Percentiles rank a stretch among this genome's conserved stretches.
Evolutionary conservation across 108 stramenopile genomes (phyloP).

Genomic region (Nitzschia inconspicua): DNA sequence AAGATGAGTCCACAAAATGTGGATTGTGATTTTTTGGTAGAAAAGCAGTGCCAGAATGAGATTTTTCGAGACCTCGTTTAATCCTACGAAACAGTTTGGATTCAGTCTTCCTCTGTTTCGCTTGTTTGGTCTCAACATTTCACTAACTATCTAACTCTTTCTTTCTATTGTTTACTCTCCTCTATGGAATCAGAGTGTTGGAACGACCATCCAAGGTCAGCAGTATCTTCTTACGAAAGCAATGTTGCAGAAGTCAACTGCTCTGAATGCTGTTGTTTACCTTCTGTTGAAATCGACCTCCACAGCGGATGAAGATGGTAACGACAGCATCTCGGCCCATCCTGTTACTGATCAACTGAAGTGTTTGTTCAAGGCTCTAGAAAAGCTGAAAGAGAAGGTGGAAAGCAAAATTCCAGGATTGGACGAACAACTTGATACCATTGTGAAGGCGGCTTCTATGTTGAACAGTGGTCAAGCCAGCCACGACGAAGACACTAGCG

Average conservation of each 20-base stretch:
- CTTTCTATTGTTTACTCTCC: slow-evolving; percentile 7
- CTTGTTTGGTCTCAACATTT: slow-evolving; percentile 63
- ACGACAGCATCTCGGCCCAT: slow-evolving; percentile 52
- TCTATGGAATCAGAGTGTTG: slow-evolving; percentile 59
- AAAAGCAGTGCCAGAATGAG: slow-evolving; percentile 72
- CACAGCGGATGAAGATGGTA: slow-evolving; percentile 7
- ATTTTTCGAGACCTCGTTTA: slow-evolving; percentile 36
- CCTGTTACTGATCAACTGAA: slow-evolving; percentile 79
- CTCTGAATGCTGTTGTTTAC: slow-evolving; percentile 72
- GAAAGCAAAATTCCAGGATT: slow-evolving; percentile 45
- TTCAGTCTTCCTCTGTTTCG: slow-evolving; percentile 41
- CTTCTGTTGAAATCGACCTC: slow-evolving; percentile 67
- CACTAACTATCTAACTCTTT: background rate
- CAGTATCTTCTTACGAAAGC: slow-evolving; percentile 72
- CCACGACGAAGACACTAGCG: background rate
- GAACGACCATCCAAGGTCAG: slow-evolving; percentile 59
- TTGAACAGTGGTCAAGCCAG: background rate
- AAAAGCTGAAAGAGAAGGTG: slow-evolving; percentile 62
- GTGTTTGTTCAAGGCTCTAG: slow-evolving; percentile 45
- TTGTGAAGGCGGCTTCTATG: slow-evolving; percentile 73
- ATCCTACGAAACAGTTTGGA: slow-evolving; percentile 61
- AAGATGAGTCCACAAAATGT: slow-evolving; percentile 33
- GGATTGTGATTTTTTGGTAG: slow-evolving; percentile 60
- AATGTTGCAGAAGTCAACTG: slow-evolving; percentile 60
- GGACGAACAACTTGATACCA: slow-evolving; percentile 49